Base-by-base conservation (phyloP, 2,329 filamentous ascomycete genomes). In the Alternaria sp. region DNA sequence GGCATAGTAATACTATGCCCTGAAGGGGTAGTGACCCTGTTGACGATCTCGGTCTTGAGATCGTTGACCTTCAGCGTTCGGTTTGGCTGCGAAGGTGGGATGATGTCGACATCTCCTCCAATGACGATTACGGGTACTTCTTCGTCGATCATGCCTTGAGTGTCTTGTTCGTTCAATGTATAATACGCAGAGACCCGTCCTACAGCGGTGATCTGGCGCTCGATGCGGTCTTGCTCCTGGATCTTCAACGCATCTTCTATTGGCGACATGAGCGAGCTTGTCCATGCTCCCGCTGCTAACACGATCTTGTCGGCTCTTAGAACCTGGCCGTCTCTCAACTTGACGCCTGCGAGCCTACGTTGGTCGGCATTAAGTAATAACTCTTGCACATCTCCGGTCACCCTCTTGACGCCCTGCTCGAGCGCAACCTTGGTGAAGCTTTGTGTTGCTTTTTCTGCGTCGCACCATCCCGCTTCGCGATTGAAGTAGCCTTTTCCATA, bases 151-250 rank as follows among this genome's bases (percentile, higher is more conserved):
- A 66, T 80, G 79, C 46, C 37, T 23, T 56, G 66, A 0, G 65
- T 61, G 61, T 88, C 83, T 10, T 77, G 74, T 1, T 81, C 76
- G 5, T 81, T 79, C 6, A 89, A 79, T 33, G 81, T 79, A 26
- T 84, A 83, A 74, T 87, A 85, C 0, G 84, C 86, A 0, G 85
- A 85, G 3, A 83, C 83, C 14, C 88, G 84, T 1, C 85, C 87
- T 0, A 86, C 85, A 4, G 86, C 86, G 41, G 80, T 77, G 17
- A 83, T 77, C 62, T 89, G 86, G 28, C 81, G 75, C 54, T 85
- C 80, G 26, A 82, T 76, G 48, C 82, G 78, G 26, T 83, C 74
- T 2, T 80, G 76, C 2, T 81, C 80, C 42, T 79, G 77, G 54
- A 83, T 71, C 2, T 66, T 53, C 5, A 83, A 62, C 3, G 71